A percentile compares a stretch with the other conserved stretches of the same genome.
Evolutionary conservation across 129 eudicot genomes (phyloP).

Genomic region (Pittosporum tobira): DNA sequence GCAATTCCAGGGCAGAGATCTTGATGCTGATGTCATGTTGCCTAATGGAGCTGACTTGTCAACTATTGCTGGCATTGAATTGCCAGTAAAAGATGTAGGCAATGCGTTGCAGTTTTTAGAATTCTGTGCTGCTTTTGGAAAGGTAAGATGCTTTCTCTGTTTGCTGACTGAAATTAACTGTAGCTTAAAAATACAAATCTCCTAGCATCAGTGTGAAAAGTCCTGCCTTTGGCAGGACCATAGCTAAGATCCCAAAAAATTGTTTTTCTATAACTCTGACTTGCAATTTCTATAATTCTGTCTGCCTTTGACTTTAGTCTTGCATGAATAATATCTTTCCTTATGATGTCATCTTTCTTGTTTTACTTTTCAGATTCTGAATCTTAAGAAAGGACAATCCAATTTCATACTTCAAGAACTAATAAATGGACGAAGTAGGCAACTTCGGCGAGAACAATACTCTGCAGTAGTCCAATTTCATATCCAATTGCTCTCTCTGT

Average conservation of each 20-base stretch:
- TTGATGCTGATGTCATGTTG: constrained; percentile 27
- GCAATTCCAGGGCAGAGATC: background rate
- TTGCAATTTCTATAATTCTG: too few species aligned
- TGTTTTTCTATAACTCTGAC: too few species aligned
- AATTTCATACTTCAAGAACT: constrained; percentile 57
- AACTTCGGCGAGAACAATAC: constrained; percentile 34
- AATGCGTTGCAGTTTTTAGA: constrained; percentile 78
- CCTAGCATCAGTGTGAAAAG: too few species aligned
- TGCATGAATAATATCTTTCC: background rate
- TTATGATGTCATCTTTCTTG: background rate
- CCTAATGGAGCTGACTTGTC: constrained; percentile 58
- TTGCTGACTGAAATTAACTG: too few species aligned
- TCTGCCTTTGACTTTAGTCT: background rate
- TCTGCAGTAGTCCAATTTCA: constrained; percentile 58
- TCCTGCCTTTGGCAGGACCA: too few species aligned
- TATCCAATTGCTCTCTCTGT: constrained; percentile 47
- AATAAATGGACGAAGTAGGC: constrained; percentile 41
- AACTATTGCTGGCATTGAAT: constrained; percentile 47
- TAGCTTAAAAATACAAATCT: background rate
- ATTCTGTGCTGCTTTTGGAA: constrained; percentile 81
- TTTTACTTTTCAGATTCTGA: constrained; percentile 34
- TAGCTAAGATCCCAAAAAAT: too few species aligned
- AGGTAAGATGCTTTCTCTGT: constrained; percentile 35
- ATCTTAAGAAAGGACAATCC: constrained; percentile 63
- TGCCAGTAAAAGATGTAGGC: constrained; percentile 67